Evolutionary conservation across 2,329 filamentous ascomycete species (phyloP).

Genomic region (Coleophoma eucalyptorum): DNA sequence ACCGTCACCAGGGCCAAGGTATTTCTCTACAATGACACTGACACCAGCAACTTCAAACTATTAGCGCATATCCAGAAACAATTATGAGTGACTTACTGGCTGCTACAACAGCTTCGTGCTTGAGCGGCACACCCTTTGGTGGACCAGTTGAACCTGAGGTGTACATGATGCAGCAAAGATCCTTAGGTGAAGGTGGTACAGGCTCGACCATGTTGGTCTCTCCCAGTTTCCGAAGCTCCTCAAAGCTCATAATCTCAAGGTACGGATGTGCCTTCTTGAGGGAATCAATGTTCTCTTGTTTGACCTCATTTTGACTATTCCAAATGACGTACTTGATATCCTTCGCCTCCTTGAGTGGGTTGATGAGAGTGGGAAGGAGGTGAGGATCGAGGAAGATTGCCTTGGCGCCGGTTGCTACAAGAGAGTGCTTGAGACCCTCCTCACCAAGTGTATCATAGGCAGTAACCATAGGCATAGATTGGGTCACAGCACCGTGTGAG

Average conservation of each 20-base stretch:
- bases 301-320: conserved; percentile 53
- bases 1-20: conserved; percentile 72
- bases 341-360: conserved; percentile 51
- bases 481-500: conserved; percentile 74
- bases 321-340: conserved; percentile 59
- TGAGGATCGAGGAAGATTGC: conserved; percentile 86
- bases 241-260: conserved; percentile 49
- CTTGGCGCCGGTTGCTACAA: conserved; percentile 74
- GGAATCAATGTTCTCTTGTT: conserved; percentile 39
- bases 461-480: conserved; percentile 88
- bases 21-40: conserved; percentile 70
- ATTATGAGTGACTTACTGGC: conserved; percentile 62
- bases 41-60: conserved; percentile 67
- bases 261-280: conserved; percentile 55
- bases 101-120: conserved; percentile 79
- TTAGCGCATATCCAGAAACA: conserved; percentile 45
- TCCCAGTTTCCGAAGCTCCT: conserved; percentile 46
- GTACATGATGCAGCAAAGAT: conserved; percentile 81
- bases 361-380: conserved; percentile 57
- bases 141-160: conserved; percentile 88
- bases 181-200: conserved; percentile 67
- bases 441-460: conserved; percentile 91
- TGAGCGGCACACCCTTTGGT: conserved; percentile 85
- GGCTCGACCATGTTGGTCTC: conserved; percentile 65
- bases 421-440: conserved; percentile 79